A percentile compares a stretch with the other conserved stretches of the same genome.
These are phyloP conservation scores for Kappamyces sp. DNA, from an alignment of 192 early-diverging fungal species.

Conservation along the genomic window DNA sequence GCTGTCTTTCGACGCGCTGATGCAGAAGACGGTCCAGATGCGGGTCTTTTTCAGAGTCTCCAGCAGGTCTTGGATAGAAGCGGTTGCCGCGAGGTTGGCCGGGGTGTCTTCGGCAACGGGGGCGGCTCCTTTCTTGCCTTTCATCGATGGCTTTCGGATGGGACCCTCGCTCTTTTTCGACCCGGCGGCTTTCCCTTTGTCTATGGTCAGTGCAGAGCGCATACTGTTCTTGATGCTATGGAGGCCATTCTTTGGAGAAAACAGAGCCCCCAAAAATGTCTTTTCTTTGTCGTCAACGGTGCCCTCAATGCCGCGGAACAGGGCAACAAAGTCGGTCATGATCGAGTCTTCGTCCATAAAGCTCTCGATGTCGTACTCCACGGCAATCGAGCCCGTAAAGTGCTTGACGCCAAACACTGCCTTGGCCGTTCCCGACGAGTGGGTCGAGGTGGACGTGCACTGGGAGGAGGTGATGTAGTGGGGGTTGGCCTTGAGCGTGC, in stretches of 20 bases:
- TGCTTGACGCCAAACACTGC: slow-evolving; percentile 71
- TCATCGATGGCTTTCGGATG: slow-evolving; percentile 61
- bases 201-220: slow-evolving; percentile 41
- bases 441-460: slow-evolving; percentile 17
- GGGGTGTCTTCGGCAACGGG: slow-evolving; percentile 22
- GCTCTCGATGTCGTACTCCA: slow-evolving; percentile 72
- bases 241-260: slow-evolving; percentile 60
- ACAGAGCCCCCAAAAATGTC: slow-evolving; percentile 67
- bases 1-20: slow-evolving; percentile 42
- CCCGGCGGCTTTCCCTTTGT: slow-evolving; percentile 65
- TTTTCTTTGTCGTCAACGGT: slow-evolving; percentile 53
- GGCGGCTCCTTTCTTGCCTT: slow-evolving; percentile 34
- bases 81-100: slow-evolving; percentile 27
- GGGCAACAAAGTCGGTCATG: slow-evolving; percentile 72
- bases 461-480: slow-evolving; percentile 22
- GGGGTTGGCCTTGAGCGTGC: slow-evolving; percentile 19
- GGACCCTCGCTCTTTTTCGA: slow-evolving; percentile 72
- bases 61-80: slow-evolving; percentile 69
- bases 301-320: slow-evolving; percentile 57
- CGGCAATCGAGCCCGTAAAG: slow-evolving; percentile 46
- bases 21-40: slow-evolving; percentile 78
- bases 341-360: slow-evolving; percentile 69
- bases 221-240: slow-evolving; percentile 61
- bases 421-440: slow-evolving; percentile 13
- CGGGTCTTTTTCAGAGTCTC: slow-evolving; percentile 70